Evolutionary conservation across 2,329 filamentous ascomycete genomes (phyloP), one percentile per base, ranked within the genome.

Genomic region (Ascosphaera aggregata): DNA sequence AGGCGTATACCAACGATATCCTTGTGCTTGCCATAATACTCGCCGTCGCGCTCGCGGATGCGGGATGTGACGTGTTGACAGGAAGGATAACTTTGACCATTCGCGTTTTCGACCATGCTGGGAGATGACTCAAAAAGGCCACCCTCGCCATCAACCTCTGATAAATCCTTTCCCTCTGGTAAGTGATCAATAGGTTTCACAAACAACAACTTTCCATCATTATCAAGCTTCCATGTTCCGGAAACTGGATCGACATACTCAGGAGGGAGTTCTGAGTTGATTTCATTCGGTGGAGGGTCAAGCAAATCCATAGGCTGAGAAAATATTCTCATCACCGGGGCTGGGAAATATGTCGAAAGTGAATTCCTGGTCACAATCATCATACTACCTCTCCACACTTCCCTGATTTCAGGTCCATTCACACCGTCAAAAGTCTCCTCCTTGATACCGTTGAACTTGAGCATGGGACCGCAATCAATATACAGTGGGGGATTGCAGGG

Each of bases 331-430:
- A 98, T 61, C 0, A 69, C 80, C 3, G 89, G 89, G 0, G 62
- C 55, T n/a, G 69, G 69, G 37, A 81, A 74, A 51, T 94, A 93
- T 1, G 77, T 79, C 2, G 86, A 95, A 32, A 77, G 70, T 2
- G 71, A 67, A 51, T 98, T 86, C 39, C 74, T 68, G 0, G 89
- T 95, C 17, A 98, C 84, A 48, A 98, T 93, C 81, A 98, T 84
- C 41, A 95, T 68, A 43, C 74, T 91, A 3, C 89, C 89, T 54
- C 85, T 73, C 89, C 89, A 98, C 16, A 86, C 73, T 48, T 93
- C 81, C 39, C 73, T 69, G 34, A 81, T 74, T 20, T 54, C 47
- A 9, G 50, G 46, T 0, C 54, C 54, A 38, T 52, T 49, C 13
- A 52, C 47, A n/a, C 51, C 47, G 42, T 54, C 45, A 39, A 53